Conservation (phyloP, 257 asterid genomes). For the Solanum ossicruentum region DNA sequence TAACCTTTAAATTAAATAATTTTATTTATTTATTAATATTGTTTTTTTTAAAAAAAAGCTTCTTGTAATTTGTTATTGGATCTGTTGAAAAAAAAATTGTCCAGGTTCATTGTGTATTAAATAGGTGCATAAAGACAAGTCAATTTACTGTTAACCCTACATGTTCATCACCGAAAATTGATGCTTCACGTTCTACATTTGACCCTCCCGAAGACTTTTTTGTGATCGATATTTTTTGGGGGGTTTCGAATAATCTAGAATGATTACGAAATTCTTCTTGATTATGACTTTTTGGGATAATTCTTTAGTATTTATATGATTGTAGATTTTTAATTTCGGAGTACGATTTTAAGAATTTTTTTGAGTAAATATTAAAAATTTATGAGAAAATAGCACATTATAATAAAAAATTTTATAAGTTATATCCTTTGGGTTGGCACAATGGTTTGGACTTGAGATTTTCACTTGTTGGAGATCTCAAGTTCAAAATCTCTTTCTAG, state of each 20-base stretch:
- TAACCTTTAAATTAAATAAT: neutral
- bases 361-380: neutral
- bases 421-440: too few species aligned
- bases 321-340: too few species aligned
- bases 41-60: neutral
- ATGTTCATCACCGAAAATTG: neutral
- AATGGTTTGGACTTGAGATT: too few species aligned
- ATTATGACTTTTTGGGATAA: neutral
- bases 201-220: neutral
- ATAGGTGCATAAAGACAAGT: neutral
- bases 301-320: neutral
- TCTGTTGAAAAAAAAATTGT: neutral
- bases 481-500: too few species aligned
- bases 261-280: rapidly evolving
- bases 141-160: neutral
- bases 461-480: too few species aligned
- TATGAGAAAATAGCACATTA: neutral
- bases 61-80: neutral
- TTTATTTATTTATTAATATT: neutral
- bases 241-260: neutral
- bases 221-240: neutral
- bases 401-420: neutral
- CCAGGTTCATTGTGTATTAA: neutral
- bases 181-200: neutral
- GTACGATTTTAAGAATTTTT: neutral